Evolutionary conservation across 306 rosid genomes (phyloP).

Genomic region (Fragaria nilgerrensis): DNA sequence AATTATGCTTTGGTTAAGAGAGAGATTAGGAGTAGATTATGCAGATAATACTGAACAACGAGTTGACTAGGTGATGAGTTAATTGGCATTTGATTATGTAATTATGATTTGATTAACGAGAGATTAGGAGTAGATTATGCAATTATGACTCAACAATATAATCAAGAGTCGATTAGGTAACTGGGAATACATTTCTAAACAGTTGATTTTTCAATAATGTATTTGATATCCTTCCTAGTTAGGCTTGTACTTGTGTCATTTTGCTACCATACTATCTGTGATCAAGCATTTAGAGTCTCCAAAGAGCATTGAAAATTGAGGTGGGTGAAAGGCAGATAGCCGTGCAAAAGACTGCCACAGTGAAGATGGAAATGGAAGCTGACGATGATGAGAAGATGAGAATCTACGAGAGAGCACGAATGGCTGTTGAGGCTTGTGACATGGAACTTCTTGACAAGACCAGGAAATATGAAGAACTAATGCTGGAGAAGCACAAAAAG

Average conservation of each 20-base stretch:
- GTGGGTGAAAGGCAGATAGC: too few relatives aligned
- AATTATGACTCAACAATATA: too few relatives aligned
- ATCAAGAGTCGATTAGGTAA: too few relatives aligned
- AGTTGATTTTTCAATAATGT: too few relatives aligned
- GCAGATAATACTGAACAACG: neutral
- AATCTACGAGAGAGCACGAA: slow-evolving; percentile 80
- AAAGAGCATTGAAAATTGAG: slow-evolving; percentile 30
- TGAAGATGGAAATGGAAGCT: slow-evolving; percentile 89
- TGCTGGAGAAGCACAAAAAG: slow-evolving; percentile 75
- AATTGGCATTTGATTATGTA: neutral
- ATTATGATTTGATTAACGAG: neutral
- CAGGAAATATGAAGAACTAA: slow-evolving; percentile 75
- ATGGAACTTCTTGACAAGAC: slow-evolving; percentile 81
- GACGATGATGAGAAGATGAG: slow-evolving; percentile 75
- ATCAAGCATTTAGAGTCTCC: slow-evolving; percentile 43
- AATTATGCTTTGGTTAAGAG: neutral
- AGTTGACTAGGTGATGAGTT: neutral
- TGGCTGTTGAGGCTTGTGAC: slow-evolving; percentile 79
- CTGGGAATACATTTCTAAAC: too few relatives aligned
- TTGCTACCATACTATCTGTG: neutral
- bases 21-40: neutral
- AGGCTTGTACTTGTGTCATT: neutral
- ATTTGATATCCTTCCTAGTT: too few relatives aligned
- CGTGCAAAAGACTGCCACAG: slow-evolving; percentile 60
- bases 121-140: too few relatives aligned